Evolutionary conservation across 2,329 filamentous ascomycete species (phyloP).

Genomic region (Venturia nashicola): DNA sequence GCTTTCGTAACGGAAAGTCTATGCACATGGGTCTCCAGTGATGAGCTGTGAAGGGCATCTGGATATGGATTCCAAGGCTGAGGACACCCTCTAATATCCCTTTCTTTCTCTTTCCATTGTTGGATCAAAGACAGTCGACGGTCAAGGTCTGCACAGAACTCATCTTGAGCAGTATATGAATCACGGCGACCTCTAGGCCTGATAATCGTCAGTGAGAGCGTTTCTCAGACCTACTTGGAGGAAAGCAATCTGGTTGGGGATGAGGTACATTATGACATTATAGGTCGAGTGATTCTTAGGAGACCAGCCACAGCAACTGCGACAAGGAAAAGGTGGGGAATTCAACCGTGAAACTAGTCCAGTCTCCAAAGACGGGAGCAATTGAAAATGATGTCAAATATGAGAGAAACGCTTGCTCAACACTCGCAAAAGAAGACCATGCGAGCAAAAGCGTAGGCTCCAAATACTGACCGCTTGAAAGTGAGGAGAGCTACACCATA

Average conservation of each 20-base stretch:
- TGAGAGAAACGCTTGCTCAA: background rate
- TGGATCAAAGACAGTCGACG: background rate
- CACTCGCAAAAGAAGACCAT: background rate
- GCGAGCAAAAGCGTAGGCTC: background rate
- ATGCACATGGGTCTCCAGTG: conserved; percentile 5
- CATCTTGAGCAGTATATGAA: background rate
- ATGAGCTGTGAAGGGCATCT: background rate
- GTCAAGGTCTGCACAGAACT: conserved; percentile 5
- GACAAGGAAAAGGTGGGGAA: background rate
- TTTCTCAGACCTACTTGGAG: background rate
- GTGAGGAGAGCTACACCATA: background rate
- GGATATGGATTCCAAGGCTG: conserved; percentile 5
- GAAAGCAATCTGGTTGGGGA: background rate
- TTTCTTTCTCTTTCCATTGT: background rate
- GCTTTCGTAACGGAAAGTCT: background rate
- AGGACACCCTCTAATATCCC: background rate
- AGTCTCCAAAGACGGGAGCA: background rate
- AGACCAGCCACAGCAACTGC: background rate
- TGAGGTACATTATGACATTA: conserved; percentile 5
- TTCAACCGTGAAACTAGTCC: background rate
- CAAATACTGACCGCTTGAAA: background rate
- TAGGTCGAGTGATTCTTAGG: background rate
- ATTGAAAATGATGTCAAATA: background rate
- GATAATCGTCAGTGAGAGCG: background rate
- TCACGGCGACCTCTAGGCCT: conserved; percentile 2